Conservation (phyloP, 2,329 filamentous ascomycete species). For the Cercospora sp. region DNA sequence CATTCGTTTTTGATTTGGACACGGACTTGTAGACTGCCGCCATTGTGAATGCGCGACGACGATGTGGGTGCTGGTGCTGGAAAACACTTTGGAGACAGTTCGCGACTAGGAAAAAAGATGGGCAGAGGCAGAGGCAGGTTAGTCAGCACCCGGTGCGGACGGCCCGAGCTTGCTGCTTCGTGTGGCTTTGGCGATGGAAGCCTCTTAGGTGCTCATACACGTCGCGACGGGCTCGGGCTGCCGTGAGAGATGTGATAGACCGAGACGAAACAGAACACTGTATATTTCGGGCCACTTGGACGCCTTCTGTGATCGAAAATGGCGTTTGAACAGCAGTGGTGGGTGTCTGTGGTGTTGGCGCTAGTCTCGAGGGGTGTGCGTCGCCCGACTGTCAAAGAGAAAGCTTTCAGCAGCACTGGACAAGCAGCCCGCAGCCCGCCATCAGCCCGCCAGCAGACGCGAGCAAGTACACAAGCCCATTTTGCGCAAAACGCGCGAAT, state of each 20-base stretch:
- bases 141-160: neutral
- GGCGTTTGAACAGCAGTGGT: neutral
- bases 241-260: neutral
- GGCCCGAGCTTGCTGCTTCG: neutral
- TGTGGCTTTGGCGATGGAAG: neutral
- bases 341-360: too few relatives aligned
- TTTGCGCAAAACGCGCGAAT: slow-evolving; percentile 2
- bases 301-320: neutral
- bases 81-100: neutral
- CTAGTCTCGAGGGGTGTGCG: neutral
- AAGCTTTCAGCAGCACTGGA: neutral
- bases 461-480: slow-evolving; percentile 3
- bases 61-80: neutral
- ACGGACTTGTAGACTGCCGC: slow-evolving; percentile 60
- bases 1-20: slow-evolving; percentile 45
- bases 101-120: neutral
- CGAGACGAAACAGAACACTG: neutral
- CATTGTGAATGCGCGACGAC: slow-evolving; percentile 42
- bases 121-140: neutral
- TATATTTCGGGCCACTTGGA: neutral
- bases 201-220: neutral
- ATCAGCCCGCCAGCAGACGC: slow-evolving; percentile 1
- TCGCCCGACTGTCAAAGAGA: slow-evolving; percentile 1
- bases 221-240: neutral
- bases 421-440: neutral